These are phyloP conservation scores for Cryptococcus sp. DNA, from an alignment of 1,284 basidiomycete species.

Conservation along the genomic window DNA sequence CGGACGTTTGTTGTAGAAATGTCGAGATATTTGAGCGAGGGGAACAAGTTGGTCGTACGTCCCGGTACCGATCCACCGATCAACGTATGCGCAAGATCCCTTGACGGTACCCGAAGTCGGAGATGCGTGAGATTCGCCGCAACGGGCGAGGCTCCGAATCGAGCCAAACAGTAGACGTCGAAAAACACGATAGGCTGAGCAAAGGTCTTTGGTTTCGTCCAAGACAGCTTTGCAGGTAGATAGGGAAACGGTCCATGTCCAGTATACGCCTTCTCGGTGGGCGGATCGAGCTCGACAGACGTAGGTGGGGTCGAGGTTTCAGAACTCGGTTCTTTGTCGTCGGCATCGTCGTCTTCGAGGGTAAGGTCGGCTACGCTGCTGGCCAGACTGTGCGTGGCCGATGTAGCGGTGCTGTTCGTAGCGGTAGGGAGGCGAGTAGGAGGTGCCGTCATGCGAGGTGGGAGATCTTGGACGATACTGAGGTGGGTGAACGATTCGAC, in stretches of 20 bases:
- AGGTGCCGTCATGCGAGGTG: slow-evolving; percentile 40
- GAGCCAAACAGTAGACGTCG: slow-evolving; percentile 44
- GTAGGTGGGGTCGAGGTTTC: slow-evolving; percentile 31
- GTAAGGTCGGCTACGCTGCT: slow-evolving; percentile 9
- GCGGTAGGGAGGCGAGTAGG: slow-evolving; percentile 15
- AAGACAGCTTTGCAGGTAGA: slow-evolving; percentile 34
- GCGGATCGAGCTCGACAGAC: slow-evolving; percentile 16
- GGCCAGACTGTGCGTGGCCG: slow-evolving; percentile 6
- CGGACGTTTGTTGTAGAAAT: slow-evolving; percentile 48
- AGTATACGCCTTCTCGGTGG: slow-evolving; percentile 33
- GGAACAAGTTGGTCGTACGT: slow-evolving; percentile 22
- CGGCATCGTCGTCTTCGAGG: slow-evolving; percentile 10
- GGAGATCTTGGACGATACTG: slow-evolving; percentile 45
- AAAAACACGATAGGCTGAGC: slow-evolving; percentile 50
- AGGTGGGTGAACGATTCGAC: slow-evolving; percentile 38
- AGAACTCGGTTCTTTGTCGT: slow-evolving; percentile 14
- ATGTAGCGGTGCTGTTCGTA: slow-evolving; percentile 8
- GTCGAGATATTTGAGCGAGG: slow-evolving; percentile 43
- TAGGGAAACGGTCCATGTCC: slow-evolving; percentile 47
- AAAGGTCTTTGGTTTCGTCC: slow-evolving; percentile 42
- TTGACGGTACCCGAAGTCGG: slow-evolving; percentile 41
- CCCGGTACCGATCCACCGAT: slow-evolving; percentile 16
- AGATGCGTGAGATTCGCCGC: slow-evolving; percentile 42
- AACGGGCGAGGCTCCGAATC: slow-evolving; percentile 39
- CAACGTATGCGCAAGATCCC: slow-evolving; percentile 42